Evolutionary conservation across 192 early-diverging fungal genomes (phyloP), one percentile per base, ranked within the genome.

Genomic region (Gaertneriomyces semiglobifer): DNA sequence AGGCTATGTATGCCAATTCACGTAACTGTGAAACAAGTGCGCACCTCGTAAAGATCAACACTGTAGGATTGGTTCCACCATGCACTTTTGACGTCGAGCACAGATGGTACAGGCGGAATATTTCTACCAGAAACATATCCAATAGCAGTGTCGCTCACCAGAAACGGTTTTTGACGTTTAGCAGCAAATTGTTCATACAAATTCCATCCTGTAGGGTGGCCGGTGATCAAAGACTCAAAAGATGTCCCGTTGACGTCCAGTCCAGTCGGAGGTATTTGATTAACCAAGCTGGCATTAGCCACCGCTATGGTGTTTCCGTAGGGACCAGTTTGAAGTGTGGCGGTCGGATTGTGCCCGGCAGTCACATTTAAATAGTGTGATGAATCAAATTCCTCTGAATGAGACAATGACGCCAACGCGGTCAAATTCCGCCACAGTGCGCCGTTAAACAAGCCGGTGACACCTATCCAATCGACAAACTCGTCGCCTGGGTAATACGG

Each of bases 401-500:
- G 25, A 33, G 25, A 16, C 12, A n/a, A 1, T 33, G 25, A 33
- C 9, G 56, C 55, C 42, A 47, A 7, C n/a, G 64, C 60, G 4
- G 68, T 70, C 12, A 53, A 61, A 53, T 69, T 73, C 1, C 51
- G 47, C 10, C 50, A 60, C 20, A 65, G 42, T 6, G 61, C n/a
- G 10, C 51, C 52, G 55, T 68, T 64, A 59, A 58, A 76, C 33
- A 68, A 51, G n/a, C 60, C 51, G 12, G 69, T 65, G 7, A 79
- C 60, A 12, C 74, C 80, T 16, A 77, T 70, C 76, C 76, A 81
- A 62, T 81, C 80, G 3, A 81, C 80, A 45, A 58, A 79, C 19
- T 59, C 75, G 43, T 71, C 67, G 9, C 80, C 80, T 5, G 80
- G 80, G 50, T 69, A 81, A 67, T 76, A 81, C 6, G 80, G 80